Evolutionary conservation across 1,284 basidiomycete species (phyloP), one percentile per base, ranked within the genome.

Genomic region (Trichosporon ovoides): DNA sequence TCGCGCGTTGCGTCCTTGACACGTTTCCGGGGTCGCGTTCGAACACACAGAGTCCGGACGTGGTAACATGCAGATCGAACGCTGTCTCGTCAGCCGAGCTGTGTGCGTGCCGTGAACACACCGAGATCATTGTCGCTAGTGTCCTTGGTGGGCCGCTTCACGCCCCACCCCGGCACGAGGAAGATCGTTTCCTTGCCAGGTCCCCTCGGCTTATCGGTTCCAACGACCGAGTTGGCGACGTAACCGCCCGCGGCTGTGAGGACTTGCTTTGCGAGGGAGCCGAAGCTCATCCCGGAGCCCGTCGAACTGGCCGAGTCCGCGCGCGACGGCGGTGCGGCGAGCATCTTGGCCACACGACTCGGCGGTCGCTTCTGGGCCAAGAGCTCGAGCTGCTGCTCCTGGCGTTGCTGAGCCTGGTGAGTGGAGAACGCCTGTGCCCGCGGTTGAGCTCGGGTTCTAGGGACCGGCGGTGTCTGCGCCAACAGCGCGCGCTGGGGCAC

Each of bases 1-100:
- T 88, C 0, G 87, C 84, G 13, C 82, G 81, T 61, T 91, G 89
- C 1, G 87, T 85, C 6, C 88, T 83, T 50, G 84, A 86, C 1
- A 84, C 82, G 54, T 81, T 79, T 54, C 85, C 85, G 3, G 83
- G 81, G 3, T 83, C 80, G 36, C 84, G 82, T 48, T 85, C 80
- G 53, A 81, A 83, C 16, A 84, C 81, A 0, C 86, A 87, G 67
- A 57, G 59, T 12, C 58, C 60, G 16, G 37, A 33, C 7, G 48
- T 50, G 10, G 56, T 53, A 28, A 57, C 53, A 49, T 57, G 58
- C 31, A 57, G 53, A 51, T 62, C 58, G 46, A 59, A 61, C 14
- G 63, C 58, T 55, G 53, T 14, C 22, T n/a, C 43, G 43, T 48
- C 43, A 48, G 43, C 43, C 38, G 14, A 12, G 10, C 31, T 12